These are phyloP conservation scores for Flaveria trinervia DNA, from an alignment of 129 eudicot genomes.

Conservation along the genomic window DNA sequence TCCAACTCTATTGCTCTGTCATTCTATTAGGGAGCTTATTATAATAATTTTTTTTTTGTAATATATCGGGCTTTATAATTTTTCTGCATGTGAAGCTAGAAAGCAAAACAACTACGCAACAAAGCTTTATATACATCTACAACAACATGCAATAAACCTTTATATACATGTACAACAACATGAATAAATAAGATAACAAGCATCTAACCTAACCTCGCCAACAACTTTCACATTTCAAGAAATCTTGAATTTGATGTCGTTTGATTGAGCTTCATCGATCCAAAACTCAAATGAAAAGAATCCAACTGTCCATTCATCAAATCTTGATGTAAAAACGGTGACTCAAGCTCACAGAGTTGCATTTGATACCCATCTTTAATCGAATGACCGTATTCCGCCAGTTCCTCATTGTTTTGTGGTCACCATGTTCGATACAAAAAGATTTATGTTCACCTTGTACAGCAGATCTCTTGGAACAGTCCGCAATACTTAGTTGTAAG, in stretches of 20 bases:
- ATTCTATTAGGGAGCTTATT: too few relatives aligned
- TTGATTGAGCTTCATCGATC: background rate
- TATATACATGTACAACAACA: constrained; percentile 21
- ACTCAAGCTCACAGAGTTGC: background rate
- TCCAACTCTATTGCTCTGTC: too few relatives aligned
- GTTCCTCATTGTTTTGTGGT: background rate
- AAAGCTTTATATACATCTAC: constrained; percentile 17
- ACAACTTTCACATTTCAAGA: constrained; percentile 23
- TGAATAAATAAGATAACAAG: background rate
- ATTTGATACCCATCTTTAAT: background rate
- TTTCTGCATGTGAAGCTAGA: background rate
- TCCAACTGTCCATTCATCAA: background rate
- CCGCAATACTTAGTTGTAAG: background rate
- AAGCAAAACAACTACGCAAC: background rate
- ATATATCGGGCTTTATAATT: too few relatives aligned
- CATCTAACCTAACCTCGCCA: background rate
- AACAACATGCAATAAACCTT: constrained; percentile 15
- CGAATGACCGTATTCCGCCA: background rate
- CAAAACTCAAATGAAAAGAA: background rate
- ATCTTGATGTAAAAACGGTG: background rate
- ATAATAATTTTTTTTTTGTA: too few relatives aligned
- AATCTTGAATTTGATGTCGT: constrained; percentile 26
- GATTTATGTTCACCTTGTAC: background rate
- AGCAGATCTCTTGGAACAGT: background rate
- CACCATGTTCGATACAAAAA: background rate